Evolutionary conservation across 2,329 filamentous ascomycete species (phyloP).

Genomic region (Talaromyces atroroseus): DNA sequence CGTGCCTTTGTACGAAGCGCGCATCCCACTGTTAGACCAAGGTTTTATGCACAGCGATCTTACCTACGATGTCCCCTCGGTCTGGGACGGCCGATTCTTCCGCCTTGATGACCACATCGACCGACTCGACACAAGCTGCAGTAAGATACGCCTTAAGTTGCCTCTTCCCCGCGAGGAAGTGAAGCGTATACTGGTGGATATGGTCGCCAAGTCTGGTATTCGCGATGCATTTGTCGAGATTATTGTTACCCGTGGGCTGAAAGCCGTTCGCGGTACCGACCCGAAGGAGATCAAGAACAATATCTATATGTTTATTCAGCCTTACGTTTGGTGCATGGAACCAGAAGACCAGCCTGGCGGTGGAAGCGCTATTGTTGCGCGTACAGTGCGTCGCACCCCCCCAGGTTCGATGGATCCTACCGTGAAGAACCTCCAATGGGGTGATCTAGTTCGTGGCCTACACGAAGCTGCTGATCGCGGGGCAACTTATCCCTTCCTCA

Average conservation of each 20-base stretch:
- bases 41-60: conserved; percentile 51
- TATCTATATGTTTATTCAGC: conserved; percentile 46
- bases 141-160: conserved; percentile 42
- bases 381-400: conserved; percentile 43
- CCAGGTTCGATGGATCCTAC: conserved; percentile 48
- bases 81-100: conserved; percentile 51
- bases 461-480: conserved; percentile 46
- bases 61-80: conserved; percentile 49
- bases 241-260: conserved; percentile 48
- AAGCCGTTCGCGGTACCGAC: conserved; percentile 34
- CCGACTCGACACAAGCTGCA: conserved; percentile 39
- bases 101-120: conserved; percentile 49
- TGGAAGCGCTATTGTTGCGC: conserved; percentile 40
- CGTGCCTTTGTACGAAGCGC: conserved; percentile 41
- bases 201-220: conserved; percentile 45
- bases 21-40: conserved; percentile 48
- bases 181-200: conserved; percentile 37
- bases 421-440: conserved; percentile 50
- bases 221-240: conserved; percentile 48
- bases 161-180: conserved; percentile 40
- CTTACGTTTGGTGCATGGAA: conserved; percentile 49
- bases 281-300: conserved; percentile 34
- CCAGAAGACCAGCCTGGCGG: conserved; percentile 39
- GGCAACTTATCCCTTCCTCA: conserved; percentile 46
- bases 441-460: conserved; percentile 43